A percentile compares a stretch with the other conserved stretches of the same genome.
phyloP scores from a whole-genome alignment of 768 basidiomycete genomes.

The Boletus edulis region DNA sequence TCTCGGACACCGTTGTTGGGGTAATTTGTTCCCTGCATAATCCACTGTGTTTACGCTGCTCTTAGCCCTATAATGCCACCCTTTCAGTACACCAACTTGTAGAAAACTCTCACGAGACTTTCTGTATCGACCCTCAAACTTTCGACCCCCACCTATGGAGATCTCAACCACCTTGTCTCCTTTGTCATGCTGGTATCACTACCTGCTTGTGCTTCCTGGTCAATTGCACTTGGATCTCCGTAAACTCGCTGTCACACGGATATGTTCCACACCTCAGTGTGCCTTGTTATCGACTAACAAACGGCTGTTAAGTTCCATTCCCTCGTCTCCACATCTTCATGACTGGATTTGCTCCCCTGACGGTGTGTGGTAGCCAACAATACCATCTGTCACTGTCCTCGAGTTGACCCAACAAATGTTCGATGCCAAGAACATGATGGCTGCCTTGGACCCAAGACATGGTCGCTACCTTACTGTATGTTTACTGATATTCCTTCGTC shows the following conservation, averaged over 20 bases:
- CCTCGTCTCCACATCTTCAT: constrained; percentile 99
- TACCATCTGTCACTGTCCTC: constrained; percentile 95
- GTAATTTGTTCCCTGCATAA: constrained; percentile 34
- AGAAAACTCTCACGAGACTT: constrained; percentile 94
- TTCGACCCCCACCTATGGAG: constrained; percentile 91
- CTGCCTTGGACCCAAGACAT: constrained; percentile 93
- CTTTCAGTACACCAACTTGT: constrained; percentile 98
- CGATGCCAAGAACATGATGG: constrained; percentile 99
- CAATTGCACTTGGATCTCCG: constrained; percentile 98
- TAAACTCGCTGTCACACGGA: constrained; percentile 99
- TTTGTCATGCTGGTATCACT: constrained; percentile 98
- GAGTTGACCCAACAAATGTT: constrained; percentile 99
- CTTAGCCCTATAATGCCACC: constrained; percentile 95
- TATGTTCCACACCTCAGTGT: constrained; percentile 33
- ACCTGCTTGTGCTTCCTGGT: constrained; percentile 99
- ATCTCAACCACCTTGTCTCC: constrained; percentile 97
- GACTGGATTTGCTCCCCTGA: constrained; percentile 93
- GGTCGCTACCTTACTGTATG: constrained; percentile 95
- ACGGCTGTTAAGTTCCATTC: constrained; percentile 71
- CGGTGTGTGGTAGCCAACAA: constrained; percentile 89
- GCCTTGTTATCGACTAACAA: constrained; percentile 1
- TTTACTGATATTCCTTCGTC: neutral
- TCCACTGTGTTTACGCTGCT: neutral
- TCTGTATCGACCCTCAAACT: constrained; percentile 99
- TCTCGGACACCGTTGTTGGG: constrained; percentile 98